Conservation (phyloP, 108 stramenopile genomes). For the Nitzschia sp. region DNA sequence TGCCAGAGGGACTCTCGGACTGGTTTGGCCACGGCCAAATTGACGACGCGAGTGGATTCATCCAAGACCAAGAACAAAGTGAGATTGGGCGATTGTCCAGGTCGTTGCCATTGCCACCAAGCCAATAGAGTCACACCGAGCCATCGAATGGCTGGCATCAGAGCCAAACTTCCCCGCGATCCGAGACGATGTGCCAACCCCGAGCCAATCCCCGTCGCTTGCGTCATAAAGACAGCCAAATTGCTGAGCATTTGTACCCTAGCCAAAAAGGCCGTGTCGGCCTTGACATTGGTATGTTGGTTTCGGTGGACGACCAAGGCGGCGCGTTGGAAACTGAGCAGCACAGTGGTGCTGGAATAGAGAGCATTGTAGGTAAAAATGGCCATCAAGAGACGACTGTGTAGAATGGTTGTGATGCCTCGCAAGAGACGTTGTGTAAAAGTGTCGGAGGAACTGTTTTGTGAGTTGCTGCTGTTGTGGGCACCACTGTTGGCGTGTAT, state of each 20-base stretch:
- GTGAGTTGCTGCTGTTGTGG: slow-evolving; percentile 1
- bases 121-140: slow-evolving; percentile 61
- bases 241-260: slow-evolving; percentile 80
- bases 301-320: slow-evolving; percentile 75
- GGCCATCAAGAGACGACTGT: slow-evolving; percentile 80
- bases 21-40: slow-evolving; percentile 86
- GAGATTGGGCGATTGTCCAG: slow-evolving; percentile 75
- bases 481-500: not conserved
- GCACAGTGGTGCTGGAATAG: slow-evolving; percentile 73
- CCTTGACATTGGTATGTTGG: slow-evolving; percentile 43
- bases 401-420: slow-evolving; percentile 80
- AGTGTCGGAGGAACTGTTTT: slow-evolving; percentile 17
- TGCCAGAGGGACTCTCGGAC: slow-evolving; percentile 86
- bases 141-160: slow-evolving; percentile 81
- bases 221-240: slow-evolving; percentile 77
- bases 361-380: slow-evolving; percentile 93
- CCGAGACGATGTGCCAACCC: slow-evolving; percentile 66
- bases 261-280: slow-evolving; percentile 86
- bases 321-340: slow-evolving; percentile 86
- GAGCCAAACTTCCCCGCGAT: slow-evolving; percentile 64
- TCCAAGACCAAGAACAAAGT: slow-evolving; percentile 78
- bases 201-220: slow-evolving; percentile 80
- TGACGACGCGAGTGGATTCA: slow-evolving; percentile 86
- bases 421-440: slow-evolving; percentile 83
- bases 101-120: slow-evolving; percentile 74